Percentiles rank a stretch among this genome's conserved stretches.
phyloP scores from a whole-genome alignment of 225 moss, liverwort and hornwort species.

The Pseudisothecium myosuroides region DNA sequence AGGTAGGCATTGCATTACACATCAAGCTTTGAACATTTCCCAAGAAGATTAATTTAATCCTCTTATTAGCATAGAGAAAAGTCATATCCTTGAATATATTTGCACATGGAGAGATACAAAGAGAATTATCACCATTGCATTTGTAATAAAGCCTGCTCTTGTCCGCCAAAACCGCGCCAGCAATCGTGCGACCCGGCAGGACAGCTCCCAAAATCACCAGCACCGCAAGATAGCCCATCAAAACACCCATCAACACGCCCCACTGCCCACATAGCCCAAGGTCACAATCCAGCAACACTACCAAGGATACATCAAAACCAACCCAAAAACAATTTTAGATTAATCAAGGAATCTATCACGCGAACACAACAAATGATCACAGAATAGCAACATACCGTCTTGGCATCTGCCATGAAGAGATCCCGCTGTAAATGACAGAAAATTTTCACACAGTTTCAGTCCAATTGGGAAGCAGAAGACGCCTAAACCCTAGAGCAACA shows the following conservation, averaged over 20 bases:
- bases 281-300: not conserved
- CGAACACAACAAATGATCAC: not conserved
- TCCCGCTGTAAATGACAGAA: conserved; percentile 29
- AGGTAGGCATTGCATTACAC: not conserved
- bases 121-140: conserved; percentile 53
- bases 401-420: conserved; percentile 69
- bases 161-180: conserved; percentile 67
- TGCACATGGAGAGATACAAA: not conserved
- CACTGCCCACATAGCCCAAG: conserved; percentile 5
- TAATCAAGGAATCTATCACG: not conserved
- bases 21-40: not conserved
- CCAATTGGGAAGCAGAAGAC: not conserved
- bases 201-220: conserved; percentile 58
- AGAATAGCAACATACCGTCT: conserved; percentile 43
- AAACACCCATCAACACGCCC: conserved; percentile 16
- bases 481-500: not conserved
- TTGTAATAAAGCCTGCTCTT: conserved; percentile 63
- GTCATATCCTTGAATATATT: not conserved
- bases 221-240: conserved; percentile 55
- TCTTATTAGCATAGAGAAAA: not conserved
- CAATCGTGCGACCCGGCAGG: conserved; percentile 58
- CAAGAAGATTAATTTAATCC: not conserved
- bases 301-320: not conserved
- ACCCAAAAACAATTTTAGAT: not conserved
- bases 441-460: not conserved